Evolutionary conservation across 2,329 filamentous ascomycete genomes (phyloP).

Genomic region (Cladobotryum mycophilum): DNA sequence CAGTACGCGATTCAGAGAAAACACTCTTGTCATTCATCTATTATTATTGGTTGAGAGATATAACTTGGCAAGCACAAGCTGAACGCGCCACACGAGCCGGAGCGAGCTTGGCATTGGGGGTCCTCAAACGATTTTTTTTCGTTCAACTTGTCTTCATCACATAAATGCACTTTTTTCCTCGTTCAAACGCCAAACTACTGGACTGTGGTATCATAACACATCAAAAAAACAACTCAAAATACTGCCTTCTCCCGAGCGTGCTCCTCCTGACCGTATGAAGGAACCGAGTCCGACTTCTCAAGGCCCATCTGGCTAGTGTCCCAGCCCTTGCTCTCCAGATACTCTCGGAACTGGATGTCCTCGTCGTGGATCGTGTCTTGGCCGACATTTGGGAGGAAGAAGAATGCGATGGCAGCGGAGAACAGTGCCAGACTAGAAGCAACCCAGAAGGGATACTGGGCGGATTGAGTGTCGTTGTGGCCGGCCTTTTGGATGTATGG

Average conservation of each 20-base stretch:
- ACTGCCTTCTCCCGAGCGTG: constrained; percentile 3
- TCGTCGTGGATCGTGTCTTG: constrained; percentile 79
- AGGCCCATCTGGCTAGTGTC: constrained; percentile 56
- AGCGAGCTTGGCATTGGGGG: no score
- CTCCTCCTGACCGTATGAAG: constrained; percentile 7
- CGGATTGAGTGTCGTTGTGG: constrained; percentile 46
- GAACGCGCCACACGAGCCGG: no score
- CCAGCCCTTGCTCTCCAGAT: constrained; percentile 67
- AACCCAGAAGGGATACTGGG: constrained; percentile 90
- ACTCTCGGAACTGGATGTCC: constrained; percentile 68
- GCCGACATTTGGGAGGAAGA: constrained; percentile 70
- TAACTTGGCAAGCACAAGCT: no score
- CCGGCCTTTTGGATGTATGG: constrained; percentile 62
- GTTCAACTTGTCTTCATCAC: no score
- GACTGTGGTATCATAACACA: neutral
- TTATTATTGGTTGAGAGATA: no score
- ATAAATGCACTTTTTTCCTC: no score
- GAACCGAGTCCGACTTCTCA: constrained; percentile 14
- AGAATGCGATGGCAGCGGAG: constrained; percentile 51
- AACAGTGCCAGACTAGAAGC: constrained; percentile 70
- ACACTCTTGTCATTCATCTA: no score
- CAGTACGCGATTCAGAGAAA: no score
- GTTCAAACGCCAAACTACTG: no score
- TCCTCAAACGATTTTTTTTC: no score
- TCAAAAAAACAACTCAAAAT: neutral